Evolutionary conservation across 495 filamentous ascomycete species (phyloP).

Genomic region (Aspergillus wentii): DNA sequence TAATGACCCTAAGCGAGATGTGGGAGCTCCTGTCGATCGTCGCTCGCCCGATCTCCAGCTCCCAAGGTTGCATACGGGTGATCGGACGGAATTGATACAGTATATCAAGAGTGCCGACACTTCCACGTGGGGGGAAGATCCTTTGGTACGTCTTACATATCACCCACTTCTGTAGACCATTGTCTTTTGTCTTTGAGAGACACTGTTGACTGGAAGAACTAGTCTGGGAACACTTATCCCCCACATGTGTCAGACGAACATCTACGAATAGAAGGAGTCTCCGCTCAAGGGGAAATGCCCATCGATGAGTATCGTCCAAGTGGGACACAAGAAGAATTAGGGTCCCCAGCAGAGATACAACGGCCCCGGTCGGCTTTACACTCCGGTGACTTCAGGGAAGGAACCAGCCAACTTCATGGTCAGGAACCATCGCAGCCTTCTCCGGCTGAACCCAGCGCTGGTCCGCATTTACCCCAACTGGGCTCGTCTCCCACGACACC

Average conservation of each 20-base stretch:
- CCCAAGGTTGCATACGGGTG: conserved; percentile 27
- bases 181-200: neutral
- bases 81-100: conserved; percentile 78
- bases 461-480: conserved; percentile 18
- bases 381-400: conserved; percentile 78
- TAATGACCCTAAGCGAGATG: conserved; percentile 4
- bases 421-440: conserved; percentile 17
- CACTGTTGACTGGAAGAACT: conserved; percentile 5
- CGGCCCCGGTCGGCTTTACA: conserved; percentile 84
- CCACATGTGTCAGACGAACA: conserved; percentile 6
- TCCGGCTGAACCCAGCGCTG: conserved; percentile 11
- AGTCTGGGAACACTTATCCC: conserved; percentile 8
- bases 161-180: neutral
- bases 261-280: conserved; percentile 5
- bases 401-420: conserved; percentile 27
- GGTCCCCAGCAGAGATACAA: conserved; percentile 57
- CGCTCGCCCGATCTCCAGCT: conserved; percentile 5
- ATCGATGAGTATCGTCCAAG: too few relatives aligned
- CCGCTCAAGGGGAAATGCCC: too few relatives aligned
- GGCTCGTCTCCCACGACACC: conserved; percentile 45
- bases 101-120: conserved; percentile 76
- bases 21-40: conserved; percentile 1
- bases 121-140: conserved; percentile 66
- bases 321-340: conserved; percentile 18
- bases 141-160: conserved; percentile 48